These are phyloP conservation scores for Citropsis articulata DNA, from an alignment of 345 rosid genomes.

Conservation along the genomic window DNA sequence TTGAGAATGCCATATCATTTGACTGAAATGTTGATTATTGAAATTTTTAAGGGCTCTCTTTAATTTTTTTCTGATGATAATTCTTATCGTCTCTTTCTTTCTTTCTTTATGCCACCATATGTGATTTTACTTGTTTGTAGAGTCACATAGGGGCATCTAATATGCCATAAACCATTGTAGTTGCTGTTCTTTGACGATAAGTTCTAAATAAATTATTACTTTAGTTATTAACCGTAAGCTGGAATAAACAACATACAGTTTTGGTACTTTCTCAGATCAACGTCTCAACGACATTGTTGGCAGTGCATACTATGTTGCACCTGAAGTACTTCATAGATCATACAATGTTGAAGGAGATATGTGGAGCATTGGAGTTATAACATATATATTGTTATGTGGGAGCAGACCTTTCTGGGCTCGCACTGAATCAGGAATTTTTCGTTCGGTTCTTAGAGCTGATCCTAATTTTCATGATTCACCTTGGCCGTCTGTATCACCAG, in stretches of 20 bases:
- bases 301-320: conserved; percentile 97
- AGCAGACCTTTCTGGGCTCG: conserved; percentile 96
- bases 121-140: not conserved
- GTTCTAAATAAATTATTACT: not conserved
- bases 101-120: not conserved
- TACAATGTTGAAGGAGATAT: conserved; percentile 91
- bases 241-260: conserved; percentile 18
- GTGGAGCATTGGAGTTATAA: conserved; percentile 97
- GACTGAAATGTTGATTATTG: not conserved
- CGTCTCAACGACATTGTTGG: conserved; percentile 97
- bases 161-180: not conserved
- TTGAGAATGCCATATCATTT: not conserved
- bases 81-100: not conserved
- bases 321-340: conserved; percentile 97
- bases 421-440: conserved; percentile 95
- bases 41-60: not conserved
- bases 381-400: conserved; percentile 91
- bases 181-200: not conserved
- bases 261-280: conserved; percentile 54
- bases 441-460: conserved; percentile 88
- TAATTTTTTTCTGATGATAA: not conserved
- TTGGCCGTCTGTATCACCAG: conserved; percentile 84
- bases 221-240: conserved; percentile 7
- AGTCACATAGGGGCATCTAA: conserved; percentile 2
- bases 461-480: conserved; percentile 90